These are phyloP conservation scores for Pontederia crassipes DNA, from an alignment of 176 grass and related monocot genomes.

Conservation along the genomic window DNA sequence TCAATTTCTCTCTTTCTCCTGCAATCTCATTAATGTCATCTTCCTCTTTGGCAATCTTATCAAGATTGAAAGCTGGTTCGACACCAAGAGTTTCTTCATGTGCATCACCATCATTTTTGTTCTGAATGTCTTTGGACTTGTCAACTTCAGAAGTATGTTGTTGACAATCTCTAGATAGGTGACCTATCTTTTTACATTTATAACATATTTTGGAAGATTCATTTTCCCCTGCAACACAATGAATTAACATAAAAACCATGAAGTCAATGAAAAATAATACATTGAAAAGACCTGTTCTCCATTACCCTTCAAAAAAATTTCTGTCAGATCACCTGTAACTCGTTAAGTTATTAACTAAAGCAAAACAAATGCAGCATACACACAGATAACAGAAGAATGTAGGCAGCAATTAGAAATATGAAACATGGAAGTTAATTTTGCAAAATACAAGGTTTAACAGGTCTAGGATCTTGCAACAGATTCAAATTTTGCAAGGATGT, in stretches of 20 bases:
- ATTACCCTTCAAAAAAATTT: no score
- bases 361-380: no score
- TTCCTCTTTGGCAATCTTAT: constrained; percentile 42
- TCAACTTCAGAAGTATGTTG: constrained; percentile 43
- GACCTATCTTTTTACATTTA: constrained; percentile 88
- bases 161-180: constrained; percentile 88
- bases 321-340: no score
- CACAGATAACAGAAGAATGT: no score
- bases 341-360: no score
- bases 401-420: no score
- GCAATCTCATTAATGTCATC: constrained; percentile 53
- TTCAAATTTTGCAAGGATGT: no score
- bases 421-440: no score
- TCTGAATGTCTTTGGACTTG: constrained; percentile 14
- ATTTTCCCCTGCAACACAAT: constrained; percentile 41
- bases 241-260: neutral
- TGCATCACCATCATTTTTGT: constrained; percentile 24
- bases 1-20: constrained; percentile 78
- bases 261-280: no score
- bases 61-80: constrained; percentile 1
- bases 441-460: no score
- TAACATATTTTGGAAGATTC: constrained; percentile 72
- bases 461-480: no score
- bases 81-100: constrained; percentile 3
- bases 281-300: no score